A percentile compares a stretch with the other conserved stretches of the same genome.
These are phyloP conservation scores for Fomitopsis schrenkii DNA, from an alignment of 1,284 basidiomycete species.

Conservation along the genomic window DNA sequence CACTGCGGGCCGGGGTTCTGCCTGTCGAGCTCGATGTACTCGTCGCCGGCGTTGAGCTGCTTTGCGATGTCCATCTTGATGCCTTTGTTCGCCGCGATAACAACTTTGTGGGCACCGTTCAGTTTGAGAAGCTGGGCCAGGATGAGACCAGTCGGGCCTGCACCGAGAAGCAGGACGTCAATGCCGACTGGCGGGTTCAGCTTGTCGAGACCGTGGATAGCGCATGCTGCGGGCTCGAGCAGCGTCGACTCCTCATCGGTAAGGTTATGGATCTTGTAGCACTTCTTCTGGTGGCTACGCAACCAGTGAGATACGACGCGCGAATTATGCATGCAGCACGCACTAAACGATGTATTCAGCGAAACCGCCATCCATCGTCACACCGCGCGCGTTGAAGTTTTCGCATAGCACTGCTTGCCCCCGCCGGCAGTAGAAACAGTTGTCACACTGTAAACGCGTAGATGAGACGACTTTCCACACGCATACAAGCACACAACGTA, in stretches of 20 bases:
- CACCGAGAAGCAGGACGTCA: conserved; percentile 74
- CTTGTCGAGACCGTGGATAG: conserved; percentile 86
- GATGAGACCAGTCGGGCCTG: conserved; percentile 80
- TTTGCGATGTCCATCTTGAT: conserved; percentile 83
- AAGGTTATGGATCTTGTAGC: conserved; percentile 82
- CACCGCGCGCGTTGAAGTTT: conserved; percentile 50
- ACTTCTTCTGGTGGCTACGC: conserved; percentile 57
- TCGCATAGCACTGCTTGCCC: conserved; percentile 54
- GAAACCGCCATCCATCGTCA: conserved; percentile 53
- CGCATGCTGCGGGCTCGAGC: conserved; percentile 86
- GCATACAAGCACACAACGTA: conserved; percentile 17
- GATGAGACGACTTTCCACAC: neutral
- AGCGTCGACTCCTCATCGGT: conserved; percentile 86
- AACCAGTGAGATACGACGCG: neutral
- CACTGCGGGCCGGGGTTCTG: conserved; percentile 75
- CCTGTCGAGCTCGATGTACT: conserved; percentile 81
- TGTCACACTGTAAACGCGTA: conserved; percentile 36
- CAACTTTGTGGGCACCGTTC: conserved; percentile 74
- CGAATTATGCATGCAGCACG: conserved; percentile 9
- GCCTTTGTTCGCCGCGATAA: conserved; percentile 81
- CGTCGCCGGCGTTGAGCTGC: conserved; percentile 71
- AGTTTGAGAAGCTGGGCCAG: conserved; percentile 83
- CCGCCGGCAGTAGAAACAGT: conserved; percentile 57
- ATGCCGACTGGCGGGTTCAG: conserved; percentile 73
- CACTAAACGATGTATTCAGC: conserved; percentile 56